Percentiles rank a stretch among this genome's conserved stretches.
phyloP scores from a whole-genome alignment of 768 basidiomycete species.

The Leccinum disarticulatum region DNA sequence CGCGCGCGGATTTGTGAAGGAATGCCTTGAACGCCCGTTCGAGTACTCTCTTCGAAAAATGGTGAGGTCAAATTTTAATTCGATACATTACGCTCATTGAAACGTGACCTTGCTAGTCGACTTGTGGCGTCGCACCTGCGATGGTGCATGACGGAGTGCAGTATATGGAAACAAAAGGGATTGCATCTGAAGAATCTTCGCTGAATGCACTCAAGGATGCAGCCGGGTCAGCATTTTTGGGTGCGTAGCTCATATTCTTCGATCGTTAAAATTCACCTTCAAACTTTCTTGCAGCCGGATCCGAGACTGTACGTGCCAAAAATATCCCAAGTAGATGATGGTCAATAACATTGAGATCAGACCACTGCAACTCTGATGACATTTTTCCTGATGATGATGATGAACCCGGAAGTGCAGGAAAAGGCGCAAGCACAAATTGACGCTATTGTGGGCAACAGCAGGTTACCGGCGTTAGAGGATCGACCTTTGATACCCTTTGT shows the following conservation, averaged over 20 bases:
- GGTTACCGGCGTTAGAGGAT: conserved; percentile 6
- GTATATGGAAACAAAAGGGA: not conserved
- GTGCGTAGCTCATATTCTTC: not conserved
- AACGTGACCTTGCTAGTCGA: not conserved
- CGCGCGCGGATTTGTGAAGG: not conserved
- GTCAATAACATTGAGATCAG: not conserved
- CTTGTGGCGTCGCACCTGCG: not conserved
- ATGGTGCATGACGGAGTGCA: conserved; percentile 8
- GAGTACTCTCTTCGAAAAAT: conserved; percentile 1
- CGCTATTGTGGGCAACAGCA: conserved; percentile 1
- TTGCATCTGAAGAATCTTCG: not conserved
- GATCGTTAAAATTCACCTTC: not conserved
- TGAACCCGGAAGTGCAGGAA: conserved; percentile 7
- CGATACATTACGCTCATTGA: not conserved
- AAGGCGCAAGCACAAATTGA: conserved; percentile 10
- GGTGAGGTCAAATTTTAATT: not conserved
- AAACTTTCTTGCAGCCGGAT: not conserved
- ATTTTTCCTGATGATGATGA: conserved; percentile 14
- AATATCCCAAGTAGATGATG: not conserved
- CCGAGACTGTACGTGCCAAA: conserved; percentile 5
- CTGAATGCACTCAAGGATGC: not conserved
- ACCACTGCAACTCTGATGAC: conserved; percentile 1
- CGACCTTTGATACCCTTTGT: conserved; percentile 9
- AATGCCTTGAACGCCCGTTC: conserved; percentile 5
- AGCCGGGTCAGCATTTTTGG: conserved; percentile 5